Percentiles rank a stretch among this genome's conserved stretches.
These are phyloP conservation scores for Musa beccarii DNA, from an alignment of 176 grass and related monocot species.

Conservation along the genomic window DNA sequence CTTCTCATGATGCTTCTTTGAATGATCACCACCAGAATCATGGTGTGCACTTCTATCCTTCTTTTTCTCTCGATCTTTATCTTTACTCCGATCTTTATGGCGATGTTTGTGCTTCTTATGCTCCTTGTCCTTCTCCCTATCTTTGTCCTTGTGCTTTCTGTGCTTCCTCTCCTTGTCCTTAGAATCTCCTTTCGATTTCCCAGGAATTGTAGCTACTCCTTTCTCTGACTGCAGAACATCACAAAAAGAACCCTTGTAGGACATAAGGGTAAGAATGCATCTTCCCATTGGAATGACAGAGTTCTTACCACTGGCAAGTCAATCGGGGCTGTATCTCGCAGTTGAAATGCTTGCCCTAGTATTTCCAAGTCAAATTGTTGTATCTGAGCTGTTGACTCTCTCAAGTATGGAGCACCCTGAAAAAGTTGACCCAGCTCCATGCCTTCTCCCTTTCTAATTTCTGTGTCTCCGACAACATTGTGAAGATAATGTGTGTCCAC, in stretches of 20 bases:
- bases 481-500: conserved; percentile 91
- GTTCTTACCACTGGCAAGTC: conserved; percentile 82
- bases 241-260: not conserved
- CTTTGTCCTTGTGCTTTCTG: conserved; percentile 87
- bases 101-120: conserved; percentile 96
- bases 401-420: conserved; percentile 49
- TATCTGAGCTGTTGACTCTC: conserved; percentile 60
- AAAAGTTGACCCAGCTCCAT: conserved; percentile 94
- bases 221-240: conserved; percentile 48
- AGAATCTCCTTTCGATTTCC: conserved; percentile 64
- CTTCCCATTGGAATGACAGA: not conserved
- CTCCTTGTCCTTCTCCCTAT: conserved; percentile 88
- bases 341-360: conserved; percentile 80
- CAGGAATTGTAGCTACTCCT: conserved; percentile 66
- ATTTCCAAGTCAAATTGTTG: conserved; percentile 67
- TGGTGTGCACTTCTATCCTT: conserved; percentile 91
- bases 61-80: conserved; percentile 88
- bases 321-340: conserved; percentile 70
- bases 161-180: conserved; percentile 97
- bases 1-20: conserved; percentile 72
- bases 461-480: conserved; percentile 75
- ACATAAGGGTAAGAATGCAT: not conserved
- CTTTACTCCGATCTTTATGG: conserved; percentile 83
- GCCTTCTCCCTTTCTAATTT: conserved; percentile 95
- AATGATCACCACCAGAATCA: conserved; percentile 61